Percentiles rank a stretch among this genome's conserved stretches.
Evolutionary conservation across 176 grass and related monocot species (phyloP).

Genomic region (Oryza glumipatula): DNA sequence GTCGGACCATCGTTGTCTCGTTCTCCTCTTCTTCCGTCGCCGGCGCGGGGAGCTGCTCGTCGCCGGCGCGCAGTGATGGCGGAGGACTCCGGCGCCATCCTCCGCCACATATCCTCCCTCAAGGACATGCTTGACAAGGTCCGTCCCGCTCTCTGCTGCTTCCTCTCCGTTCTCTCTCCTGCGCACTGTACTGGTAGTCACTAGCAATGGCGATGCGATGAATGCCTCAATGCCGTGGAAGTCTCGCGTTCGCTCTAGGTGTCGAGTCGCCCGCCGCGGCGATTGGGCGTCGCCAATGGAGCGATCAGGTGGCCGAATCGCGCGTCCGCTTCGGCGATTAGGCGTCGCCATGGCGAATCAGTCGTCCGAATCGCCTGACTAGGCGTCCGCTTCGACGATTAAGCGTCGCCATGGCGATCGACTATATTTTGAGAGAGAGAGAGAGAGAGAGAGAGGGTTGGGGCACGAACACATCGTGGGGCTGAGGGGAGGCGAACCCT

Average conservation of each 20-base stretch:
- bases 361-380: not conserved
- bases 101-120: slow-evolving; percentile 87
- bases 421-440: too few relatives aligned
- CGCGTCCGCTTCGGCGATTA: not conserved
- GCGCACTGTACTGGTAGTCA: not conserved
- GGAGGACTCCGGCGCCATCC: slow-evolving; percentile 83
- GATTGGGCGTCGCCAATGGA: too few relatives aligned
- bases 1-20: too few relatives aligned
- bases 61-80: slow-evolving; percentile 23
- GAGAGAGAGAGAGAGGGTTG: not conserved
- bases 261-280: too few relatives aligned
- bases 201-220: not conserved
- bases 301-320: too few relatives aligned
- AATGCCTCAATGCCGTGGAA: not conserved
- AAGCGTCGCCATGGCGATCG: not conserved
- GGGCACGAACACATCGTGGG: not conserved
- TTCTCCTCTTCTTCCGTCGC: not conserved
- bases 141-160: slow-evolving; percentile 5
- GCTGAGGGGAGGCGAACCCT: not conserved
- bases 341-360: not conserved
- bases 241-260: too few relatives aligned
- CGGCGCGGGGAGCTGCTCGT: too few relatives aligned
- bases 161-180: not conserved
- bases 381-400: not conserved
- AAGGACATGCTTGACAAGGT: slow-evolving; percentile 98